Conservation (phyloP, 1,284 basidiomycete genomes). For the Trametes polyzona region DNA sequence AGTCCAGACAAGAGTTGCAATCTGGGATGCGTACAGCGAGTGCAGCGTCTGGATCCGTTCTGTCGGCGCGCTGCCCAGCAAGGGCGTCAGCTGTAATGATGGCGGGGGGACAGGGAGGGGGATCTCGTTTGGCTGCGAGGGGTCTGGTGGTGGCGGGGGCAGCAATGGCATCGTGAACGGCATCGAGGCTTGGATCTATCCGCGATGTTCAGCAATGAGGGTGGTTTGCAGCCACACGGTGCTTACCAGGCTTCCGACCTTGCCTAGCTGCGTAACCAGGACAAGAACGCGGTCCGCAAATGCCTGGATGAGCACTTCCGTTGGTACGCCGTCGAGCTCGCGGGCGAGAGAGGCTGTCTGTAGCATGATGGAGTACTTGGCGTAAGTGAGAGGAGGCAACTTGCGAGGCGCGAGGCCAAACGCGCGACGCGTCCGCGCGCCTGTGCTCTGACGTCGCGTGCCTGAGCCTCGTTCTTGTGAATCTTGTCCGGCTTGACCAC, state of each 20-base stretch:
- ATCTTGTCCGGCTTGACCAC: not conserved
- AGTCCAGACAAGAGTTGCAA: slow-evolving; percentile 84
- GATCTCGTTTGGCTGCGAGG: slow-evolving; percentile 39
- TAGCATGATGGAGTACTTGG: slow-evolving; percentile 24
- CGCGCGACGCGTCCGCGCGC: not conserved
- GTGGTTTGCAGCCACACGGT: not conserved
- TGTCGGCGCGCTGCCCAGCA: slow-evolving; percentile 76
- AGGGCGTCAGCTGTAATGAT: slow-evolving; percentile 71
- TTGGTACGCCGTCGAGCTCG: slow-evolving; percentile 58
- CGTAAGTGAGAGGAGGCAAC: not conserved
- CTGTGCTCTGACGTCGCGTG: not conserved
- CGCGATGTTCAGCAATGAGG: not conserved
- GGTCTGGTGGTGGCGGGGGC: slow-evolving; percentile 42
- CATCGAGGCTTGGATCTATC: slow-evolving; percentile 81
- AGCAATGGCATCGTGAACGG: slow-evolving; percentile 68
- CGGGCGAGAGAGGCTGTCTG: slow-evolving; percentile 44
- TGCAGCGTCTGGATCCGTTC: slow-evolving; percentile 72
- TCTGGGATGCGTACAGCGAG: slow-evolving; percentile 83
- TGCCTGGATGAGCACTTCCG: slow-evolving; percentile 77
- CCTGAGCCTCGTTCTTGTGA: not conserved
- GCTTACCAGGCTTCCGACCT: slow-evolving; percentile 83
- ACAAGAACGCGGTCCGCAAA: slow-evolving; percentile 83
- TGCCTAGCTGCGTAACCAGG: slow-evolving; percentile 84
- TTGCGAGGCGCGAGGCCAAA: not conserved
- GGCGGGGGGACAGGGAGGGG: slow-evolving; percentile 71